A percentile compares a stretch with the other conserved stretches of the same genome.
phyloP scores from a whole-genome alignment of 2,329 filamentous ascomycete genomes.

The Grosmannia serpens region DNA sequence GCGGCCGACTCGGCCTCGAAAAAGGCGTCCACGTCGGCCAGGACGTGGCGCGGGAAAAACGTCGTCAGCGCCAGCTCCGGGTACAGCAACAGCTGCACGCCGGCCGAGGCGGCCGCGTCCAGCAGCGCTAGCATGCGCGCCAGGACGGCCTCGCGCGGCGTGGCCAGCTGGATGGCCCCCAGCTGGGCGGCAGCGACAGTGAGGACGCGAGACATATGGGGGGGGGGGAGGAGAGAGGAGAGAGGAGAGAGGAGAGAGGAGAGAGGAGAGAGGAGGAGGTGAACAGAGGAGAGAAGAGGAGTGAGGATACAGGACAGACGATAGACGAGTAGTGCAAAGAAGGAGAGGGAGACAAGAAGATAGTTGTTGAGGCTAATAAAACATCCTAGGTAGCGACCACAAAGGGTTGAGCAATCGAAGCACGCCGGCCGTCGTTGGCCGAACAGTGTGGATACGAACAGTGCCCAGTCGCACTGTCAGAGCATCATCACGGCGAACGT shows the following conservation, averaged over 20 bases:
- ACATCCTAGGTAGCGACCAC: too few species aligned
- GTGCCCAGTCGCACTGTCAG: too few species aligned
- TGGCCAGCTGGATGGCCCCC: conserved; percentile 28
- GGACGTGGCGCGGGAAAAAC: conserved; percentile 42
- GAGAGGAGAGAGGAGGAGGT: background rate
- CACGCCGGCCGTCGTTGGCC: too few species aligned
- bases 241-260: background rate
- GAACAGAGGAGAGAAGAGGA: background rate
- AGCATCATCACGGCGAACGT: too few species aligned
- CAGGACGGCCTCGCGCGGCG: conserved; percentile 26
- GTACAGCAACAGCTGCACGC: conserved; percentile 37
- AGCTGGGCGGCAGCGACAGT: conserved; percentile 40
- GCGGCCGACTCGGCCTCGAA: conserved; percentile 35
- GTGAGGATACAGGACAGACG: background rate
- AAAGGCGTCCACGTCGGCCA: conserved; percentile 31
- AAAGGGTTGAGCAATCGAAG: too few species aligned
- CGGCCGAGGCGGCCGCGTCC: conserved; percentile 27
- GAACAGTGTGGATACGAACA: too few species aligned
- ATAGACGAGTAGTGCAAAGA: too few species aligned
- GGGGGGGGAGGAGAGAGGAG: background rate
- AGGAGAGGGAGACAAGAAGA: too few species aligned
- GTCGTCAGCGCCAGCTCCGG: conserved; percentile 42
- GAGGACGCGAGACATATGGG: background rate
- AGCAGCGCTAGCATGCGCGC: conserved; percentile 39
- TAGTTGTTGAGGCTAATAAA: too few species aligned